Base-by-base conservation (phyloP, 2,329 filamentous ascomycete genomes). In the Sporothrix euskadiensis region DNA sequence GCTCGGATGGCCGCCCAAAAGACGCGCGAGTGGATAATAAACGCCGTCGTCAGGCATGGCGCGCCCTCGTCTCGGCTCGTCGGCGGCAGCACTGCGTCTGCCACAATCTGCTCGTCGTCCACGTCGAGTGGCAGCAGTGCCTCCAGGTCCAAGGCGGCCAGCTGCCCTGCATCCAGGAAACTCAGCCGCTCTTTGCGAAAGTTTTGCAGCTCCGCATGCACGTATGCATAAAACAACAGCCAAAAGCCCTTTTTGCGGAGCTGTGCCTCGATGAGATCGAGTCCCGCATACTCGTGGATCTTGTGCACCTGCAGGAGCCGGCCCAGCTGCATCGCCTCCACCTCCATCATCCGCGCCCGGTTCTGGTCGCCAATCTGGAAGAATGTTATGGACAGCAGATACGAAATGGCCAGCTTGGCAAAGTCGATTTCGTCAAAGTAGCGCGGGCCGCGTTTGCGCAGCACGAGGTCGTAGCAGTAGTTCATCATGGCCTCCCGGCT, bases 191-290 rank as follows among this genome's bases (percentile, higher is more conserved):
- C 49, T 35, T 70, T 69, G 19, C 68, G 5, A 10, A 71, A 54
- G 12, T 71, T 75, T 1, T 71, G 59, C 16, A 71, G 70, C 19
- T 63, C 59, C 4, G 56, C 61, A 5, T 63, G 57, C 70, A 71
- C 70, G 10, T 79, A 81, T 0, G 75, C 76, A 56, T 82, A 82
- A 19, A 82, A 81, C 9, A 80, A 77, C 14, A 82, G 73, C 79
- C 80, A 82, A 56, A 82, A 82, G 0, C 78, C 81, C 73, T 81
- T 82, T 69, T 82, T 82, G 12, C 81, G 76, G 3, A 82, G 75
- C 57, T 82, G 81, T 0, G 77, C 79, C 69, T 82, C 80, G 16
- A 82, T 79, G 47, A 74, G 76, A 54, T 80, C 80, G 1, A 80
- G 75, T 0, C 79, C 79, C 12, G 76, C 77, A 65, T 81, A 81